Conservation (phyloP, 805 yeast genomes). For the Nakazawaea ernobii region DNA sequence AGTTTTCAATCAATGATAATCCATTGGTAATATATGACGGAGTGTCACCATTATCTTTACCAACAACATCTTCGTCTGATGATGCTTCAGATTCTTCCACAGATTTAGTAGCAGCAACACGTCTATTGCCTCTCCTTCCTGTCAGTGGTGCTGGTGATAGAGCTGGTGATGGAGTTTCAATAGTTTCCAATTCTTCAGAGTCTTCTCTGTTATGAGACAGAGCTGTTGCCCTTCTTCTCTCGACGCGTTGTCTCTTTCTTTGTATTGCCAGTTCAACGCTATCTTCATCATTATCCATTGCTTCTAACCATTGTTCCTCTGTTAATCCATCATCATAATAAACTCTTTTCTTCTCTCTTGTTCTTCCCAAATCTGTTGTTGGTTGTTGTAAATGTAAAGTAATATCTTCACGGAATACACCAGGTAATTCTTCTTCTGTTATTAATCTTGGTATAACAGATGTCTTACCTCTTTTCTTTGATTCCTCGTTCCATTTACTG, state of each 20-base stretch:
- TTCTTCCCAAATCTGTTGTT: conserved; percentile 43
- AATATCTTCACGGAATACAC: conserved; percentile 62
- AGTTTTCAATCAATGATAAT: conserved; percentile 35
- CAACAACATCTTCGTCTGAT: neutral
- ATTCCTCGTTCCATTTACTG: conserved; percentile 26
- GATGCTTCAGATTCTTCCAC: conserved; percentile 1
- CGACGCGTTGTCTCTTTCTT: conserved; percentile 40
- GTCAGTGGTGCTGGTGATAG: conserved; percentile 12
- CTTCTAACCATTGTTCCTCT: conserved; percentile 75
- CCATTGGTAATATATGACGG: conserved; percentile 9
- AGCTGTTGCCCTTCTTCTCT: conserved; percentile 32
- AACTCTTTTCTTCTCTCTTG: conserved; percentile 59
- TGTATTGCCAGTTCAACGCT: conserved; percentile 53
- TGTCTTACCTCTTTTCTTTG: conserved; percentile 20
- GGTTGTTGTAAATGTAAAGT: conserved; percentile 36
- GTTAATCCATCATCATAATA: conserved; percentile 63
- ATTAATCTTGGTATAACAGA: conserved; percentile 46
- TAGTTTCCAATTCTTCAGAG: conserved; percentile 21
- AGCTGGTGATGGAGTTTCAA: conserved; percentile 14
- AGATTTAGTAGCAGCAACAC: neutral
- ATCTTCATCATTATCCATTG: conserved; percentile 69
- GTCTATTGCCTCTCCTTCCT: conserved; percentile 7
- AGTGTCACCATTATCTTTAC: conserved; percentile 18
- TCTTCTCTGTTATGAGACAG: conserved; percentile 21
- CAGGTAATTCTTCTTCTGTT: conserved; percentile 72